Evolutionary conservation across 352 stramenopile genomes (phyloP).

Genomic region (Globisporangium ultimum): DNA sequence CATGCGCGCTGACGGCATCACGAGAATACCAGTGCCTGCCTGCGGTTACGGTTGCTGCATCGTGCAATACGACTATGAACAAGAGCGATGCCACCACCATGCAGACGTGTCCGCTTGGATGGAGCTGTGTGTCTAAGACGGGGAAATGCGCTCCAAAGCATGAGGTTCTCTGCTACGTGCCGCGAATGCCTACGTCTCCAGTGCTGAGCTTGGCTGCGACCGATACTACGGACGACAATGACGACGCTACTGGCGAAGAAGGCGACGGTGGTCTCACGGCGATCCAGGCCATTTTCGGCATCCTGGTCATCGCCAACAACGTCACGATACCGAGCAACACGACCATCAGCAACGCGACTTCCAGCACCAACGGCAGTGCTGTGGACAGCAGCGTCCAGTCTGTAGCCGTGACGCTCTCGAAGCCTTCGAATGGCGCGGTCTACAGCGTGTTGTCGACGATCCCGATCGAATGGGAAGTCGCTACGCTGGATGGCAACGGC

Average conservation of each 20-base stretch:
- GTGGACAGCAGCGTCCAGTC: neutral
- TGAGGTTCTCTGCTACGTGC: constrained; percentile 39
- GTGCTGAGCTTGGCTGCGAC: constrained; percentile 22
- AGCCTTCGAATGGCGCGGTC: constrained; percentile 37
- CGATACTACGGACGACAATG: constrained; percentile 13
- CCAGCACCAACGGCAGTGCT: neutral
- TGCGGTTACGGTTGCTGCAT: constrained; percentile 10
- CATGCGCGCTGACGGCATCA: constrained; percentile 12
- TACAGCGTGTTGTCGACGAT: constrained; percentile 42
- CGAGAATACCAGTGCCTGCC: constrained; percentile 19
- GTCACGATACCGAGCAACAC: too few relatives aligned
- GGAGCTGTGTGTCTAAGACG: constrained; percentile 21
- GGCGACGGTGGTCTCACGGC: constrained; percentile 10
- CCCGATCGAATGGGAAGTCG: constrained; percentile 39
- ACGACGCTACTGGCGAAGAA: constrained; percentile 6
- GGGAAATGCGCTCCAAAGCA: constrained; percentile 21
- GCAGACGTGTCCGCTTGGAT: constrained; percentile 25
- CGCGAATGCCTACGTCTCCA: neutral
- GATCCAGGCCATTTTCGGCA: constrained; percentile 36
- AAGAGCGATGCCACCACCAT: too few relatives aligned
- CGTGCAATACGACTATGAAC: neutral
- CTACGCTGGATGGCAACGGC: constrained; percentile 14
- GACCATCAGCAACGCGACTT: neutral
- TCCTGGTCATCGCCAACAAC: constrained; percentile 23
- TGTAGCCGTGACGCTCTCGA: constrained; percentile 30